phyloP scores from a whole-genome alignment of 257 asterid species.

The Solanum piurae region DNA sequence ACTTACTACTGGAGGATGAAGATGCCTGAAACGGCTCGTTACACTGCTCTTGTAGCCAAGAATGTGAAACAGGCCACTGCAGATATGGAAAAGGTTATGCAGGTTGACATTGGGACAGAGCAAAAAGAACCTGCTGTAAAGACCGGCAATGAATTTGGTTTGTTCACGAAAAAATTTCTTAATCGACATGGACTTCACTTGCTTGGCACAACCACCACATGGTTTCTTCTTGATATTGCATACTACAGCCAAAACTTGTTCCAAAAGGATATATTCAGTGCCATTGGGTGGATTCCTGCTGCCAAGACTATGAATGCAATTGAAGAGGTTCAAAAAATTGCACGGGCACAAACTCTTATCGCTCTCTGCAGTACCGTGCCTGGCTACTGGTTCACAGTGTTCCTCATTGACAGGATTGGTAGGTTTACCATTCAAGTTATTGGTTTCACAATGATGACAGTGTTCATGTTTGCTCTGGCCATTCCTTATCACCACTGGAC shows the following conservation, averaged over 20 bases:
- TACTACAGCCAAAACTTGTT: conserved; percentile 54
- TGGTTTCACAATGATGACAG: too few species aligned
- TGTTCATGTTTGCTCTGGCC: too few species aligned
- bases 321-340: conserved; percentile 34
- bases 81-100: too few species aligned
- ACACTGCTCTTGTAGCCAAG: too few species aligned
- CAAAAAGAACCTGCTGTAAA: too few species aligned
- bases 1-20: conserved; percentile 38
- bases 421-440: not conserved
- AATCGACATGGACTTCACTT: conserved; percentile 46
- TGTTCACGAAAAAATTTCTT: conserved; percentile 30
- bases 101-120: too few species aligned
- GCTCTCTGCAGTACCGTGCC: conserved; percentile 58
- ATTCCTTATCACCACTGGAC: too few species aligned
- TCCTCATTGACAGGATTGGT: not conserved
- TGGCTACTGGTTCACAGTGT: conserved; percentile 34
- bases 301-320: conserved; percentile 42
- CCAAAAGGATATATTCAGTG: conserved; percentile 53
- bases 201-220: conserved; percentile 44
- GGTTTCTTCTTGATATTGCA: conserved; percentile 57
- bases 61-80: too few species aligned
- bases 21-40: too few species aligned
- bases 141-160: too few species aligned
- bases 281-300: conserved; percentile 53
- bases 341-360: conserved; percentile 45